Evolutionary conservation across 768 basidiomycete genomes (phyloP), one percentile per base, ranked within the genome.

Genomic region (Daedalea quercina): DNA sequence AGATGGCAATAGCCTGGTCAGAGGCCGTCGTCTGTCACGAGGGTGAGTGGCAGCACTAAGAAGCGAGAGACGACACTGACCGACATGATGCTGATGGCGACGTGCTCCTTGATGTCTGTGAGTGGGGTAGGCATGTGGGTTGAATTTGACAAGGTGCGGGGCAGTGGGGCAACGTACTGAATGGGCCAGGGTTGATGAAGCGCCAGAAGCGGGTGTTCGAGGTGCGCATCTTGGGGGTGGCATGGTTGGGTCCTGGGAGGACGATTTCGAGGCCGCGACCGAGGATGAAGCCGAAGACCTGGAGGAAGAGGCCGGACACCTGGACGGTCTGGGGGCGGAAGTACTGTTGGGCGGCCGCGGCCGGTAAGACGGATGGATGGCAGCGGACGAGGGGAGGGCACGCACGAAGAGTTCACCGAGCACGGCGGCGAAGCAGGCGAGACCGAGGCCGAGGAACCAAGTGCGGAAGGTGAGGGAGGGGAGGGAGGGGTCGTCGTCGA

Each of bases 221-320:
- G 2, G 67, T 76, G 52, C 67, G 59, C 17, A 61, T 19, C 25
- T 44, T 51, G 2, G 50, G 54, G 20, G 28, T 43, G 3, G 42
- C 28, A 15, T 55, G 52, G 26, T 34, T 22, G 9, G 60, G 55
- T 3, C 63, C 63, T 17, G 70, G 67, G 28, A 73, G 58, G 15
- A 63, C 49, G 47, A 55, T 57, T 53, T 75, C 71, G 59, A 80
- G 63, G 12, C 64, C 61, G 34, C 69, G 69, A 1, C 79, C 81
- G 11, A 80, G 63, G 42, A 80, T 72, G 60, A 77, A 80, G 15
- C 76, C 73, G 26, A 81, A 67, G 50, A 81, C 73, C 47, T 77
- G 72, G 11, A 79, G 64, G 69, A 79, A 77, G 20, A 79, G 63
- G 28, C 70, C 74, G 42, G 75, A 76, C 56, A 79, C 77, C 31